Percentiles rank a stretch among this genome's conserved stretches.
Evolutionary conservation across 352 stramenopile species (phyloP).

Genomic region (Globisporangium barbulae): DNA sequence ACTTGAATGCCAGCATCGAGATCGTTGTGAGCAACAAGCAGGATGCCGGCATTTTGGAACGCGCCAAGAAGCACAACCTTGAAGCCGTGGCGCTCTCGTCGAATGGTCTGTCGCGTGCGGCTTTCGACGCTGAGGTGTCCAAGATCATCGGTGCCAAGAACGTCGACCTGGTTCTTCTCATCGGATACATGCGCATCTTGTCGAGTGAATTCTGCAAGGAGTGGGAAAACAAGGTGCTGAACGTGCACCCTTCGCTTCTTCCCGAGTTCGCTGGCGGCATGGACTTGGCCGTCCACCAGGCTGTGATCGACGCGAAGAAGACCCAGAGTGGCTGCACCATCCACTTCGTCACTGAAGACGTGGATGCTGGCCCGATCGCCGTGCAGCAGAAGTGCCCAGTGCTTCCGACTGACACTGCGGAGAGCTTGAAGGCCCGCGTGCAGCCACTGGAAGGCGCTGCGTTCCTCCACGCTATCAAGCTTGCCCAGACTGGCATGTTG

Average conservation of each 20-base stretch:
- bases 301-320: constrained; percentile 96
- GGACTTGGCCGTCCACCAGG: constrained; percentile 98
- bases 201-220: constrained; percentile 94
- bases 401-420: constrained; percentile 87
- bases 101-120: constrained; percentile 85
- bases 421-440: constrained; percentile 96
- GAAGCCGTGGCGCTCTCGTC: constrained; percentile 60
- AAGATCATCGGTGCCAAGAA: constrained; percentile 89
- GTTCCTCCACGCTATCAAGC: constrained; percentile 84
- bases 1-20: constrained; percentile 94
- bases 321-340: constrained; percentile 97
- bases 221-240: constrained; percentile 96
- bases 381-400: constrained; percentile 95
- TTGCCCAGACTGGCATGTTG: constrained; percentile 70
- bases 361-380: constrained; percentile 98
- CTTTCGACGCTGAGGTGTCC: constrained; percentile 96
- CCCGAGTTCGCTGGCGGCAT: constrained; percentile 99
- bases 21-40: constrained; percentile 96
- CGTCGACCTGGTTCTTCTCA: constrained; percentile 96
- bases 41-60: constrained; percentile 92
- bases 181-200: constrained; percentile 99
- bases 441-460: constrained; percentile 96
- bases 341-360: constrained; percentile 97
- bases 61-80: constrained; percentile 81
- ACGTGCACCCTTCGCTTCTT: constrained; percentile 99